Conservation (phyloP, 148 eudicot genomes). For the Silene conica region DNA sequence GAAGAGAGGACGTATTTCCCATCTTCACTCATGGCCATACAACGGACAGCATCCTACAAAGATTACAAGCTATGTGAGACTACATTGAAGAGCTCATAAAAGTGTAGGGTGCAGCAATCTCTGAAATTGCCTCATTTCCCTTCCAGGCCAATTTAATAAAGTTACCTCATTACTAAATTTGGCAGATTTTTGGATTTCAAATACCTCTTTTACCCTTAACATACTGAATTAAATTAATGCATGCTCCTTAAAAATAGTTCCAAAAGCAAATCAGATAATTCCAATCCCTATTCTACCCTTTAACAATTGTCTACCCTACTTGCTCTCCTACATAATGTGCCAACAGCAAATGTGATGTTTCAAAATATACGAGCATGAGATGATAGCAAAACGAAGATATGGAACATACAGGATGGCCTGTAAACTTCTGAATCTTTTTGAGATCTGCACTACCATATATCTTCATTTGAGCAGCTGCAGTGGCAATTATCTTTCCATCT, state of each 20-base stretch:
- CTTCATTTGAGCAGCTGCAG: constrained; percentile 91
- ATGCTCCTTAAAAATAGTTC: background rate
- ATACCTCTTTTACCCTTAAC: background rate
- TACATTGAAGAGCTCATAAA: background rate
- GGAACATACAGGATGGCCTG: constrained; percentile 87
- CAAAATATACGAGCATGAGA: background rate
- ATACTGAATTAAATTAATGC: background rate
- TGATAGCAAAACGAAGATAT: constrained; percentile 1
- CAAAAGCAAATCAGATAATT: background rate
- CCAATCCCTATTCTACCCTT: background rate
- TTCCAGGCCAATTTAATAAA: background rate
- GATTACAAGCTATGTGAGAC: constrained; percentile 13
- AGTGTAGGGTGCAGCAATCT: background rate
- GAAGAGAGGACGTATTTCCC: constrained; percentile 77
- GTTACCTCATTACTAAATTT: background rate
- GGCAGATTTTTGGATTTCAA: background rate
- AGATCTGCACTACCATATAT: constrained; percentile 55
- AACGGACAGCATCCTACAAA: constrained; percentile 65
- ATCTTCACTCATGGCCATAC: constrained; percentile 77
- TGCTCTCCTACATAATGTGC: background rate
- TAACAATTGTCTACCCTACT: background rate
- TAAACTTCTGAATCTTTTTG: constrained; percentile 83
- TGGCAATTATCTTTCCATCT: constrained; percentile 82
- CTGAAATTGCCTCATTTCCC: background rate
- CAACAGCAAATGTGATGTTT: background rate